Base-by-base conservation (phyloP, 257 asterid genomes). In the Nicotiana obtusifolia region DNA sequence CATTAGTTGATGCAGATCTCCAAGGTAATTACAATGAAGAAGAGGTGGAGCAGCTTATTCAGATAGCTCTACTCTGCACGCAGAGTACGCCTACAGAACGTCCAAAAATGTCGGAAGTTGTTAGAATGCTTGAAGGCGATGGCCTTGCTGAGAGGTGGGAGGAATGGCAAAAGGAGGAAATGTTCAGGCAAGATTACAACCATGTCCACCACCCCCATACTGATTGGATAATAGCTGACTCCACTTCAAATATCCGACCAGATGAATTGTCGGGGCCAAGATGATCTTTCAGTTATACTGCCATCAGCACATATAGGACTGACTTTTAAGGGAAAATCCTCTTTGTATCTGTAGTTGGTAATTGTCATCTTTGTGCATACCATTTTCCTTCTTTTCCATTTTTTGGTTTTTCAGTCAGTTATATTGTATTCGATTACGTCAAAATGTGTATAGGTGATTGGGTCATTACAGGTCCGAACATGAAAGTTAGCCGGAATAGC, bases 91-190 rank as follows among this genome's bases (percentile, higher is more conserved):
- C 90, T 44, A 59, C 49, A 71, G 89, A 88, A 41, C 90, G 90
- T 5, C 91, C 91, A 11, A 87, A 83, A 82, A 88, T 88, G 91
- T 87, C 91, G 0, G 89, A 87, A 35, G 91, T 88, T 11, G 91
- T 88, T 7, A 77, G 91, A 71, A 88, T 88, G 91, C 88, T 88
- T 19, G 91, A 88, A 81, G 91, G 91, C 6, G 91, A 88, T 56
- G 90, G 90, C n/a, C 80, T 88, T 83, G 89, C 91, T 4, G 89
- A 87, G 89, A 85, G 86, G 69, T 87, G 91, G 90, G 90, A 87
- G 49, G 90, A 85, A 78, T 88, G 91, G 91, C 90, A 88, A 71
- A 86, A 88, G 82, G 91, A 85, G 53, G 91, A 86, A 75, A 81
- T 86, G 86, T 81, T 83, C 80, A 87, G 89, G 30, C 89, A 86